Evolutionary conservation across 1,139 yeast genomes (phyloP).

Genomic region (Scheffersomyces stambukii): DNA sequence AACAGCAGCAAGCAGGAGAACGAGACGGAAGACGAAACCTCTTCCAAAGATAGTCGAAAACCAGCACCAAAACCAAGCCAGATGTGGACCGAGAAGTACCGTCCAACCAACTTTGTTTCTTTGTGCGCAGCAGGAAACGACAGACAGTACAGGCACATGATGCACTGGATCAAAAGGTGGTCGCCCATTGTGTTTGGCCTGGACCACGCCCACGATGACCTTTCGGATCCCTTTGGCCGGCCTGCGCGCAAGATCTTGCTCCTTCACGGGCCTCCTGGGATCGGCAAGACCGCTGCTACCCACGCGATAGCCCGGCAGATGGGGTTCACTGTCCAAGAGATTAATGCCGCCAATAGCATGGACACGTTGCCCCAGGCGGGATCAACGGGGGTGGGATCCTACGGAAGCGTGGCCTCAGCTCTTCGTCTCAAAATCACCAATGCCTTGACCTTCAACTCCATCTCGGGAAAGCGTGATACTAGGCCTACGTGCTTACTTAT

Average conservation of each 20-base stretch:
- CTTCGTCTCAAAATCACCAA: constrained; percentile 54
- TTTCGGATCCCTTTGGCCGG: constrained; percentile 56
- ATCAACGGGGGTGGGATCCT: no score
- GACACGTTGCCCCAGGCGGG: constrained; percentile 28
- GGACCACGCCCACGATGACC: constrained; percentile 8
- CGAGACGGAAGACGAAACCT: constrained; percentile 8
- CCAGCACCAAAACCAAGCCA: constrained; percentile 4
- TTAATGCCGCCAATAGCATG: constrained; percentile 81
- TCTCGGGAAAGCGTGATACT: constrained; percentile 35
- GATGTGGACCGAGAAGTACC: constrained; percentile 80
- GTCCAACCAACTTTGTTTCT: constrained; percentile 63
- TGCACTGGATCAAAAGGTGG: constrained; percentile 86
- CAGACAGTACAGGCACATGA: constrained; percentile 60
- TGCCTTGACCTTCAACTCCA: constrained; percentile 63
- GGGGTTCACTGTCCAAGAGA: constrained; percentile 77
- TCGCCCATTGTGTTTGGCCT: constrained; percentile 52
- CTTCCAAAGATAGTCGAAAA: background rate
- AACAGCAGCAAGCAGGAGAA: constrained; percentile 19
- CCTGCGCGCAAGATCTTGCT: constrained; percentile 69
- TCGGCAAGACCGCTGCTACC: constrained; percentile 91
- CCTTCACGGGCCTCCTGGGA: constrained; percentile 90
- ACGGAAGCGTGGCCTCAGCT: constrained; percentile 22
- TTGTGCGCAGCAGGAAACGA: constrained; percentile 79
- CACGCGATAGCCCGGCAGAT: constrained; percentile 80
- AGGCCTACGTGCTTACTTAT: constrained; percentile 78